These are phyloP conservation scores for Ajuga chamaepitys DNA, from an alignment of 257 asterid genomes.

Conservation along the genomic window DNA sequence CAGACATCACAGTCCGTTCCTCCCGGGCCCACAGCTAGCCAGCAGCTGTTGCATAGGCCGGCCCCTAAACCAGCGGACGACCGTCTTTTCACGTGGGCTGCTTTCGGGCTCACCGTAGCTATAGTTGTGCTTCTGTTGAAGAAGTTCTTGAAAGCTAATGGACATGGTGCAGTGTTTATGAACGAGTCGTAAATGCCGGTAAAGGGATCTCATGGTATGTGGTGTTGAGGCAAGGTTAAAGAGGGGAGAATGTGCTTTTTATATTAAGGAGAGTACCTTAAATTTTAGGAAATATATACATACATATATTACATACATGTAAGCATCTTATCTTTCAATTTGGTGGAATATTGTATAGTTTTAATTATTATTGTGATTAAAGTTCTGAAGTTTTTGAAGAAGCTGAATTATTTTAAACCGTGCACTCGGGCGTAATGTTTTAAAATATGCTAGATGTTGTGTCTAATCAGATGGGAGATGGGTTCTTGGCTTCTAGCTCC, in stretches of 20 bases:
- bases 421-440: too few relatives aligned
- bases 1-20: constrained; percentile 30
- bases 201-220: background rate
- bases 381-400: constrained; percentile 2
- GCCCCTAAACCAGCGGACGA: constrained; percentile 54
- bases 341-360: constrained; percentile 20
- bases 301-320: background rate
- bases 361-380: background rate
- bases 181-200: constrained; percentile 44
- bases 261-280: background rate
- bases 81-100: constrained; percentile 80
- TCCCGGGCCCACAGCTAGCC: constrained; percentile 24
- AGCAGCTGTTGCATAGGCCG: constrained; percentile 29
- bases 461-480: too few relatives aligned
- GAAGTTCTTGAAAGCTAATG: constrained; percentile 81
- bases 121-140: constrained; percentile 70
- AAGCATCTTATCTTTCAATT: background rate
- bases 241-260: background rate
- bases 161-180: constrained; percentile 62
- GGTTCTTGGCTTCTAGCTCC: too few relatives aligned
- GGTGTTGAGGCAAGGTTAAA: constrained; percentile 6
- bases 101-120: constrained; percentile 73
- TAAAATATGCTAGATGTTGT: too few relatives aligned
- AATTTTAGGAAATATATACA: background rate
- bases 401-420: background rate